Evolutionary conservation across 306 rosid genomes (phyloP).

Genomic region (Castanea crenata): DNA sequence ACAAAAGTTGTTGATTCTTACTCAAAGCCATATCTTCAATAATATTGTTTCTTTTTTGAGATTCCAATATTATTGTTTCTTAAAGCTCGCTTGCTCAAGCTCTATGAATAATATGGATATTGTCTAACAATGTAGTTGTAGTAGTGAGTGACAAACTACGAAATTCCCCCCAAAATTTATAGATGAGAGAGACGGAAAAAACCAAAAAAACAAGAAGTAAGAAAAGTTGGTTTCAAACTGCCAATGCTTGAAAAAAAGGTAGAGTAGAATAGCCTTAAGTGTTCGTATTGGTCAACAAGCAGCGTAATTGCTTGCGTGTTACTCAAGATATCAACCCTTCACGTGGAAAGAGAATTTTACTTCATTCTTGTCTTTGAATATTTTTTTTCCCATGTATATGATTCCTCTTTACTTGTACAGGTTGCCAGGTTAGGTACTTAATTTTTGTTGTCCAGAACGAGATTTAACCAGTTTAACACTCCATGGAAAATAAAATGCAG

Average conservation of each 20-base stretch:
- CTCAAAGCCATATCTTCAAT: conserved; percentile 22
- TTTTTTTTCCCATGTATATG: too few relatives aligned
- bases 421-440: conserved; percentile 9
- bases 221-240: conserved; percentile 31
- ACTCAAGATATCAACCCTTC: not conserved
- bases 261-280: too few relatives aligned
- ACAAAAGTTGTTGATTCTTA: not conserved
- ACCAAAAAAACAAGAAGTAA: not conserved
- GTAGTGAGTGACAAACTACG: not conserved
- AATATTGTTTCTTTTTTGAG: too few relatives aligned
- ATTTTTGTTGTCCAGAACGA: too few relatives aligned
- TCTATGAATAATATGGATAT: too few relatives aligned
- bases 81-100: too few relatives aligned
- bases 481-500: too few relatives aligned
- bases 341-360: conserved; percentile 27
- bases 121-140: too few relatives aligned
- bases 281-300: conserved; percentile 33
- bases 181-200: too few relatives aligned
- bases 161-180: too few relatives aligned
- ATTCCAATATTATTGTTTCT: not conserved
- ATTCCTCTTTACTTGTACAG: not conserved
- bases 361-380: not conserved
- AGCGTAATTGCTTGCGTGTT: conserved; percentile 37
- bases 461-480: too few relatives aligned
- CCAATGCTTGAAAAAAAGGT: not conserved